phyloP scores from a whole-genome alignment of 2,329 filamentous ascomycete species.

The Phialophora chinensis region DNA sequence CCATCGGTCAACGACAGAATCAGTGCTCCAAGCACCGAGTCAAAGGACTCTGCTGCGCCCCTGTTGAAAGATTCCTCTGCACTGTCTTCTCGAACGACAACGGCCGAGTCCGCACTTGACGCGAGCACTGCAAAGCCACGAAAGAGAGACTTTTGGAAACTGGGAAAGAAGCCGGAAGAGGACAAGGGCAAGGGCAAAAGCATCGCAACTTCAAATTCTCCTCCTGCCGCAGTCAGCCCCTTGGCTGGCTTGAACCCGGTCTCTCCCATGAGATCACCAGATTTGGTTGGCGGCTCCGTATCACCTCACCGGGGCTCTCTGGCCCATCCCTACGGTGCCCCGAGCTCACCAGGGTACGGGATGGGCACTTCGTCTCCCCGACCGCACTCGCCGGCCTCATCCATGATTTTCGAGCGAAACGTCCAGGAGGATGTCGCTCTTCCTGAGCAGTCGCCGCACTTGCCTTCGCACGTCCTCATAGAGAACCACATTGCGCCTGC shows the following conservation, averaged over 20 bases:
- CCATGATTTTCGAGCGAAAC: slow-evolving; percentile 88
- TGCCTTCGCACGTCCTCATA: slow-evolving; percentile 89
- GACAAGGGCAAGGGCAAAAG: slow-evolving; percentile 43
- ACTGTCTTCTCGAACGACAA: slow-evolving; percentile 6
- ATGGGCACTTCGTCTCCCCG: slow-evolving; percentile 73
- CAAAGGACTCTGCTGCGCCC: slow-evolving; percentile 35
- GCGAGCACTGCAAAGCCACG: slow-evolving; percentile 49
- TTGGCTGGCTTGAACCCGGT: slow-evolving; percentile 36
- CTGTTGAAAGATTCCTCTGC: slow-evolving; percentile 25
- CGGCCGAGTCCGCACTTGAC: slow-evolving; percentile 6
- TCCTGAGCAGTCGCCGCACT: slow-evolving; percentile 79
- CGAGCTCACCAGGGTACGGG: slow-evolving; percentile 68
- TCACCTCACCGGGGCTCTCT: slow-evolving; percentile 43
- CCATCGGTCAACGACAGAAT: slow-evolving; percentile 30
- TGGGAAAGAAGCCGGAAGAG: slow-evolving; percentile 65
- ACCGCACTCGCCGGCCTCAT: slow-evolving; percentile 76
- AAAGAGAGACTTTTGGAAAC: slow-evolving; percentile 65
- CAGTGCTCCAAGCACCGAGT: slow-evolving; percentile 34
- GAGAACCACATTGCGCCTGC: slow-evolving; percentile 94
- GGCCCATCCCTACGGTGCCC: slow-evolving; percentile 48
- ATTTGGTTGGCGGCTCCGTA: slow-evolving; percentile 55
- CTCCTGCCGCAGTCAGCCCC: slow-evolving; percentile 39
- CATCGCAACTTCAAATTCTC: slow-evolving; percentile 31
- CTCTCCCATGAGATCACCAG: slow-evolving; percentile 41
- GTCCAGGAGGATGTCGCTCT: slow-evolving; percentile 78